phyloP scores from a whole-genome alignment of 441 rosid species.

The Bocquillonia castaneifolia region DNA sequence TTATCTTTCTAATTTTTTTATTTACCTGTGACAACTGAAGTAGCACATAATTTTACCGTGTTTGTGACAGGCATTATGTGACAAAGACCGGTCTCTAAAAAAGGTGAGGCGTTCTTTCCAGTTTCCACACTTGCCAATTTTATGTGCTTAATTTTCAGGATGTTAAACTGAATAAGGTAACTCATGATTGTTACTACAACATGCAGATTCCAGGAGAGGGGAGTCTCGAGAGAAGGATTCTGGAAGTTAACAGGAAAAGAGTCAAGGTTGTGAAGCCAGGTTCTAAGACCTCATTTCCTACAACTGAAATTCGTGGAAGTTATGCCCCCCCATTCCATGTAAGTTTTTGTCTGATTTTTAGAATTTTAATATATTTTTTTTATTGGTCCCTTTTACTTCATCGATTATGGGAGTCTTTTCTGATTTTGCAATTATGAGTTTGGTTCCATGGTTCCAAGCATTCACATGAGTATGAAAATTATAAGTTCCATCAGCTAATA shows the following conservation, averaged over 20 bases:
- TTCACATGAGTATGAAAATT: neutral
- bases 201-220: constrained; percentile 71
- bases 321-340: constrained; percentile 95
- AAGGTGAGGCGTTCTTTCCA: constrained; percentile 48
- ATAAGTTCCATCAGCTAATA: no score
- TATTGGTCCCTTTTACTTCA: neutral
- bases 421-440: neutral
- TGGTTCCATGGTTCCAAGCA: neutral
- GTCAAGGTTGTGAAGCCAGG: constrained; percentile 92
- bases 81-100: constrained; percentile 74
- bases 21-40: no score
- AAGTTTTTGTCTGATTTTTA: constrained; percentile 28
- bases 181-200: constrained; percentile 16
- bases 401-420: neutral
- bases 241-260: constrained; percentile 84
- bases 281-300: constrained; percentile 80
- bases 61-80: constrained; percentile 65
- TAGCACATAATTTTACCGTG: neutral
- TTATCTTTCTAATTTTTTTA: neutral
- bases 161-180: constrained; percentile 2
- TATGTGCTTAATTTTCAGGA: neutral
- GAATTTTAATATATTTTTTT: no score
- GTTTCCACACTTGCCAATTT: constrained; percentile 7
- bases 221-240: constrained; percentile 81
- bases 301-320: constrained; percentile 90